These are phyloP conservation scores for Recurvomyces mirabilis DNA, from an alignment of 495 filamentous ascomycete genomes.

Conservation along the genomic window DNA sequence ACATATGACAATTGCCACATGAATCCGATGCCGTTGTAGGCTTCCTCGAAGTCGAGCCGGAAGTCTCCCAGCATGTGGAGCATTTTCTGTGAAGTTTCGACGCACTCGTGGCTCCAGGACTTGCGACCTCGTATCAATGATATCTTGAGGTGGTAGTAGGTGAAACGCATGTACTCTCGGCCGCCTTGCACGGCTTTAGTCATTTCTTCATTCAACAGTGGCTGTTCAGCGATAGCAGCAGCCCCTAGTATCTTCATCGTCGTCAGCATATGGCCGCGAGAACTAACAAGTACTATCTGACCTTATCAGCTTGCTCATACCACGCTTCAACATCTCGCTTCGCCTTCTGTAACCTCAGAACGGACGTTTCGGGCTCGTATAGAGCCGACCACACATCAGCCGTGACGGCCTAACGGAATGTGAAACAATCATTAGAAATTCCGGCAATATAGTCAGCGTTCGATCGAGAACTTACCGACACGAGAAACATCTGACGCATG, in stretches of 20 bases:
- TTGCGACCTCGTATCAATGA: neutral
- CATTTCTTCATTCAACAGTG: neutral
- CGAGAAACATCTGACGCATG: neutral
- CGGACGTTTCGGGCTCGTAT: neutral
- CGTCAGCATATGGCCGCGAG: neutral
- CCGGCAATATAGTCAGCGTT: too few species aligned
- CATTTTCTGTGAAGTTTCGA: conserved; percentile 2
- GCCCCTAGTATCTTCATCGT: conserved; percentile 7
- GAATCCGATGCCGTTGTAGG: conserved; percentile 9
- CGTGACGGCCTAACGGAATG: too few species aligned
- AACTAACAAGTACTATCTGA: neutral
- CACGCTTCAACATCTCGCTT: conserved; percentile 6
- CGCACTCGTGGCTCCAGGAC: neutral
- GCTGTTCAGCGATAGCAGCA: conserved; percentile 5
- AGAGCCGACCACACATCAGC: conserved; percentile 7
- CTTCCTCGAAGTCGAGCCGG: conserved; percentile 1
- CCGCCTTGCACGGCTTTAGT: conserved; percentile 1
- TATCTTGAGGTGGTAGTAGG: neutral
- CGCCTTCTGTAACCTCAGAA: neutral
- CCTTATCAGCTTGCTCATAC: conserved; percentile 3
- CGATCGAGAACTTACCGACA: too few species aligned
- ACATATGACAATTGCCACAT: conserved; percentile 8
- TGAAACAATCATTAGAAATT: too few species aligned
- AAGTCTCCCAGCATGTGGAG: conserved; percentile 6
- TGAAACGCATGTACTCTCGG: neutral